phyloP scores from a whole-genome alignment of 805 yeast species.

The Wickerhamiella sorbophila region DNA sequence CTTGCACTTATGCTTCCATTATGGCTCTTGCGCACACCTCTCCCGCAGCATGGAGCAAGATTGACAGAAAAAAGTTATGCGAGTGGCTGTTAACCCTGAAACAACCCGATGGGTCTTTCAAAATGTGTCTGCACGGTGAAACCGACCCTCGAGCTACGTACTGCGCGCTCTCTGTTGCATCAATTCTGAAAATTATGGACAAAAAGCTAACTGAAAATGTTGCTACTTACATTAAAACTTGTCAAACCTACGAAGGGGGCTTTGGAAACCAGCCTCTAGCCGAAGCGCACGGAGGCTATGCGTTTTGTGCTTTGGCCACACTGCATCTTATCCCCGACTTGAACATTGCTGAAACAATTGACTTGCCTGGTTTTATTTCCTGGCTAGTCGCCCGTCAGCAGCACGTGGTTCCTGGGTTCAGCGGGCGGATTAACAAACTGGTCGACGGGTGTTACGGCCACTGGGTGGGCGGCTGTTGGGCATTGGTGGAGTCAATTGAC shows the following conservation, averaged over 20 bases:
- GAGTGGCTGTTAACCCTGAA: slow-evolving; percentile 56
- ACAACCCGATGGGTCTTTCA: slow-evolving; percentile 57
- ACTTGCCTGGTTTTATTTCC: slow-evolving; percentile 35
- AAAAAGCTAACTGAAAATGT: slow-evolving; percentile 42
- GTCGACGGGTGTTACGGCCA: slow-evolving; percentile 94
- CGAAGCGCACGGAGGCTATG: slow-evolving; percentile 97
- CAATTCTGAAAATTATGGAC: slow-evolving; percentile 47
- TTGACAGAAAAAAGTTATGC: slow-evolving; percentile 37
- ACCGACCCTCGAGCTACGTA: slow-evolving; percentile 68
- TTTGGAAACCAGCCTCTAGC: slow-evolving; percentile 69
- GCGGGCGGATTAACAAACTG: slow-evolving; percentile 82
- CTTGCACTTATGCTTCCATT: slow-evolving; percentile 69
- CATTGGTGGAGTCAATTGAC: slow-evolving; percentile 44
- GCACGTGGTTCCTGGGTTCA: slow-evolving; percentile 67
- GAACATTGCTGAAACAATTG: slow-evolving; percentile 26
- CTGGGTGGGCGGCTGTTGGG: slow-evolving; percentile 79
- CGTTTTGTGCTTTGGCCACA: slow-evolving; percentile 75
- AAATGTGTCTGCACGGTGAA: slow-evolving; percentile 69
- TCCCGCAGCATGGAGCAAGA: slow-evolving; percentile 27
- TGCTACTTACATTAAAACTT: slow-evolving; percentile 43
- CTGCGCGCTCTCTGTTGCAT: slow-evolving; percentile 66
- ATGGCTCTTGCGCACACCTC: slow-evolving; percentile 43
- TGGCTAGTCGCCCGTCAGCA: slow-evolving; percentile 62
- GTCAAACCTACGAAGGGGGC: slow-evolving; percentile 95
- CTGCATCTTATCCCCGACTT: slow-evolving; percentile 32